Percentiles rank a stretch among this genome's conserved stretches.
Conservation (phyloP, 192 early-diverging fungal genomes). For the Dissophora globulifera region DNA sequence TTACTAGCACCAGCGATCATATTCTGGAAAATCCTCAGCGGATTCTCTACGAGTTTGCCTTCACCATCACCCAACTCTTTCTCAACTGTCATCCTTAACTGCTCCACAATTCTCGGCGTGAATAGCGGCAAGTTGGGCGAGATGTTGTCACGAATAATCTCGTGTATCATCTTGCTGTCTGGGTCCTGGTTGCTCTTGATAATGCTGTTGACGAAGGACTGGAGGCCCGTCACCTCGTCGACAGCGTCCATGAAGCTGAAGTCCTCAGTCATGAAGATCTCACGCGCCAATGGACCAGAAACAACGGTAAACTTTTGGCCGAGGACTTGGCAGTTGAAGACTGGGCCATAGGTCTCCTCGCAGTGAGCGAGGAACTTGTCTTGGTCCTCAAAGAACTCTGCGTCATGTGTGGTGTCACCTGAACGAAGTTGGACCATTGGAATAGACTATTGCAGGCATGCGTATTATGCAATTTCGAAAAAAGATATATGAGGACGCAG, state of each 20-base stretch:
- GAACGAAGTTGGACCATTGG: conserved; percentile 15
- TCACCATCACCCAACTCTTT: conserved; percentile 18
- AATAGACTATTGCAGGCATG: conserved; percentile 15
- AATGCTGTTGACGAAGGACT: conserved; percentile 8
- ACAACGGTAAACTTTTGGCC: conserved; percentile 29
- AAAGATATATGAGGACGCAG: too few relatives aligned
- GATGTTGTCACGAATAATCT: conserved; percentile 40
- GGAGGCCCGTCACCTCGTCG: conserved; percentile 17
- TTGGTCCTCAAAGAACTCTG: conserved; percentile 8
- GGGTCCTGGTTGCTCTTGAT: conserved; percentile 19
- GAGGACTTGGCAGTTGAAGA: conserved; percentile 31
- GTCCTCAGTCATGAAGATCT: conserved; percentile 49
- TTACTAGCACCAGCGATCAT: conserved; percentile 56
- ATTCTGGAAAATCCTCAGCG: conserved; percentile 30
- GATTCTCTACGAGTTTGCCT: conserved; percentile 22
- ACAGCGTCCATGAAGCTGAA: conserved; percentile 33
- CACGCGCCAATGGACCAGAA: conserved; percentile 37
- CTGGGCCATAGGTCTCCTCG: conserved; percentile 25
- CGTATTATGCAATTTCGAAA: too few relatives aligned
- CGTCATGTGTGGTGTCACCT: conserved; percentile 33
- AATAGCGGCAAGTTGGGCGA: conserved; percentile 50
- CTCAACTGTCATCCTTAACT: conserved; percentile 10
- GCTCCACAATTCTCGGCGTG: conserved; percentile 42
- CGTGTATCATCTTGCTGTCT: conserved; percentile 14
- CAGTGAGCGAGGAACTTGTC: conserved; percentile 12